A percentile compares a stretch with the other conserved stretches of the same genome.
These are phyloP conservation scores for Apostasia ramifera DNA, from an alignment of 106 monocot species.

Conservation along the genomic window DNA sequence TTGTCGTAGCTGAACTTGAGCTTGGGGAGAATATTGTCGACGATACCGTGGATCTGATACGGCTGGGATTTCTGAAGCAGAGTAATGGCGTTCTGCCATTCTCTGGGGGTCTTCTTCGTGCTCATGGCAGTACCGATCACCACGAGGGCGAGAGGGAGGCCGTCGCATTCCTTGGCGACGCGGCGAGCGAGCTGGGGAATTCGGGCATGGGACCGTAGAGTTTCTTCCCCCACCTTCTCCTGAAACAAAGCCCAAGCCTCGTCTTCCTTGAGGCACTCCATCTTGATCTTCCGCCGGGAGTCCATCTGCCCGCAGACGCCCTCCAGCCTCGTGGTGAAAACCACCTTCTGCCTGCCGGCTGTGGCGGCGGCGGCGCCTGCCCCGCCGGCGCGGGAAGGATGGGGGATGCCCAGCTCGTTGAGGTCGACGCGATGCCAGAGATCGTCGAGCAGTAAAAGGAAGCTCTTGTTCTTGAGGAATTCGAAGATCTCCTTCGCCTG, in stretches of 20 bases:
- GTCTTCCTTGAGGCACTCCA: constrained; percentile 8
- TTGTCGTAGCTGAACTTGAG: constrained; percentile 36
- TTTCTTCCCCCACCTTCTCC: constrained; percentile 15
- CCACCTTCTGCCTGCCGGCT: constrained; percentile 11
- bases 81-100: constrained; percentile 3
- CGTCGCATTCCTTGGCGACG: constrained; percentile 16
- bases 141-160: constrained; percentile 35
- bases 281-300: constrained; percentile 11
- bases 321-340: constrained; percentile 22
- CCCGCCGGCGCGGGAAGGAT: neutral
- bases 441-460: constrained; percentile 24
- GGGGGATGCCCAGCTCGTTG: constrained; percentile 12
- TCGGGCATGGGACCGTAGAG: neutral
- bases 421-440: constrained; percentile 27
- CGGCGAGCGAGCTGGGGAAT: constrained; percentile 9
- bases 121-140: constrained; percentile 19
- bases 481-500: constrained; percentile 2
- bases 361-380: neutral
- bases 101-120: neutral
- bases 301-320: constrained; percentile 20
- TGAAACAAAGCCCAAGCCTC: constrained; percentile 28
- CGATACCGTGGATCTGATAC: neutral
- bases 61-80: neutral
- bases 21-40: neutral
- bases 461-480: constrained; percentile 17